Percentiles rank a stretch among this genome's conserved stretches.
Evolutionary conservation across 371 early-diverging fungal genomes (phyloP).

Genomic region (Apophysomyces ossiformis): DNA sequence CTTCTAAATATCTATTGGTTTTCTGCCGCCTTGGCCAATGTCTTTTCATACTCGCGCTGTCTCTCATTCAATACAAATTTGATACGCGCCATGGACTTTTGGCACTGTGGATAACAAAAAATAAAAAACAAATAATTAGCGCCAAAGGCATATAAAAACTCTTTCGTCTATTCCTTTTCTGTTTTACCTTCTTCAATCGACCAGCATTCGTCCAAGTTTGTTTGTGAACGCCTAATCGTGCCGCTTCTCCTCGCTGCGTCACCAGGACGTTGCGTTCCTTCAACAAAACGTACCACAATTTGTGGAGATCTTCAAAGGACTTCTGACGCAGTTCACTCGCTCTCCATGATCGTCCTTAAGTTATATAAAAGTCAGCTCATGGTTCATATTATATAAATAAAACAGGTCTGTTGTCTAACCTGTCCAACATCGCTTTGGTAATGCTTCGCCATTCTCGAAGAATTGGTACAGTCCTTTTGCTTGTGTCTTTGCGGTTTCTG

Average conservation of each 20-base stretch:
- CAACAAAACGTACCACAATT: conserved; percentile 93
- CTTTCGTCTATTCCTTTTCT: neutral
- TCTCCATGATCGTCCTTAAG: conserved; percentile 88
- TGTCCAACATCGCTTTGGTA: conserved; percentile 70
- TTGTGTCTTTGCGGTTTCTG: conserved; percentile 15
- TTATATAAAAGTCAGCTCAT: neutral
- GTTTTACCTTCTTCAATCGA: conserved; percentile 74
- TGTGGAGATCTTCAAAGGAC: conserved; percentile 96
- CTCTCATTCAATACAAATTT: conserved; percentile 93
- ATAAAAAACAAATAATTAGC: no score
- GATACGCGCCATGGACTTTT: conserved; percentile 93
- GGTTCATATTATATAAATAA: neutral
- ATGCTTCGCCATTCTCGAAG: conserved; percentile 77
- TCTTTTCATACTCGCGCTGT: conserved; percentile 68
- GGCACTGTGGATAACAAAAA: conserved; percentile 58
- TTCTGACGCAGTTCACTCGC: conserved; percentile 90
- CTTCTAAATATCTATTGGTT: neutral
- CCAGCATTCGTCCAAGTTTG: conserved; percentile 74
- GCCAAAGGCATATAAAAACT: no score
- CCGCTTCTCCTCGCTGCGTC: conserved; percentile 86
- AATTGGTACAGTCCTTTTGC: conserved; percentile 84
- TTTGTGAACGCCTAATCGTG: conserved; percentile 65
- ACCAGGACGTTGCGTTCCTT: conserved; percentile 94
- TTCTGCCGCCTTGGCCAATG: conserved; percentile 24
- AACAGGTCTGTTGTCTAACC: conserved; percentile 45